Conservation (phyloP, 805 yeast genomes). For the Candida fluviatilis region DNA sequence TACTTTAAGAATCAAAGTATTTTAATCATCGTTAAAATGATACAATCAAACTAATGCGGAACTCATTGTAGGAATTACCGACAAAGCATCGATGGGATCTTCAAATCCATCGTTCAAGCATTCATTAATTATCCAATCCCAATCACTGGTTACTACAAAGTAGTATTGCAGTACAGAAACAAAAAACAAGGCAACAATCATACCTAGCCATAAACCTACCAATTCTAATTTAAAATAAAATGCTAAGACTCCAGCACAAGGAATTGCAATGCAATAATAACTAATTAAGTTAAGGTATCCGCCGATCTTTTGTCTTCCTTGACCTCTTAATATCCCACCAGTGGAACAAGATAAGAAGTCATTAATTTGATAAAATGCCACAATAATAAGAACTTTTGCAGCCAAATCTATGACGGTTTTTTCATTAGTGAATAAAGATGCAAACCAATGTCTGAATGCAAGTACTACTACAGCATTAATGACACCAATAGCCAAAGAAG, state of each 20-base stretch:
- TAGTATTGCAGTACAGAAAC: slow-evolving; percentile 39
- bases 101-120: slow-evolving; percentile 40
- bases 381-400: slow-evolving; percentile 39
- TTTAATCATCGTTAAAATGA: too few species aligned
- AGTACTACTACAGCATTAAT: slow-evolving; percentile 37
- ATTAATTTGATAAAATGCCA: slow-evolving; percentile 48
- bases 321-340: slow-evolving; percentile 56
- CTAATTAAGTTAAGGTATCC: slow-evolving; percentile 46
- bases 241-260: slow-evolving; percentile 43
- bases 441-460: slow-evolving; percentile 31
- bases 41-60: slow-evolving; percentile 14
- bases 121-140: slow-evolving; percentile 39
- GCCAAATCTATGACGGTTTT: slow-evolving; percentile 32
- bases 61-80: slow-evolving; percentile 28
- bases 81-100: slow-evolving; percentile 30
- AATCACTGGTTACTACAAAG: slow-evolving; percentile 38
- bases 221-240: slow-evolving; percentile 36
- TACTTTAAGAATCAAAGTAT: too few species aligned
- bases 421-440: slow-evolving; percentile 41
- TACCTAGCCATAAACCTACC: slow-evolving; percentile 48
- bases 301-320: slow-evolving; percentile 55
- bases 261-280: slow-evolving; percentile 48
- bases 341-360: slow-evolving; percentile 47
- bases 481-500: slow-evolving; percentile 30
- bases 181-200: slow-evolving; percentile 38